These are phyloP conservation scores for Petasospora rhodanensis DNA, from an alignment of 1,139 yeast species.

Conservation along the genomic window DNA sequence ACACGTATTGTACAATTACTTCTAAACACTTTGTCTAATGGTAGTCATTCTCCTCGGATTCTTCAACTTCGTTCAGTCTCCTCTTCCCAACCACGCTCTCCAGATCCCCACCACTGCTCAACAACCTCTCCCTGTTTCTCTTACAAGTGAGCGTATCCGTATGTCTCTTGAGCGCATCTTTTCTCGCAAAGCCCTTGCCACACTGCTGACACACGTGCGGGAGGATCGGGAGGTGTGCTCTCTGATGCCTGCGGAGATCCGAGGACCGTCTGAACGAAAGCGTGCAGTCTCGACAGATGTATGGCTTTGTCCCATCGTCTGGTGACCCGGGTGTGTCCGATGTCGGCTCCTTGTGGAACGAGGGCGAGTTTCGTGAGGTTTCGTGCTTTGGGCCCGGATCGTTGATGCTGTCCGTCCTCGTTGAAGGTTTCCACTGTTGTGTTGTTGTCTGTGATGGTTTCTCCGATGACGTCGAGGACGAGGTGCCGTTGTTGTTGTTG, in stretches of 20 bases:
- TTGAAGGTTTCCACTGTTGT: constrained; percentile 1
- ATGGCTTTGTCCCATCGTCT: constrained; percentile 22
- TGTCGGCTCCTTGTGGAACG: neutral
- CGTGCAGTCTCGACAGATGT: constrained; percentile 35
- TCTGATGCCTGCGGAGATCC: constrained; percentile 63
- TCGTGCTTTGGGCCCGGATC: constrained; percentile 8
- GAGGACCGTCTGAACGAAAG: constrained; percentile 58
- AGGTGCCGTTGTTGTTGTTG: constrained; percentile 1
- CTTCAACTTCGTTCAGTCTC: constrained; percentile 7
- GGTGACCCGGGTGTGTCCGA: neutral
- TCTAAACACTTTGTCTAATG: neutral
- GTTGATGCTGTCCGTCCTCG: constrained; percentile 2
- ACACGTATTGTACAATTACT: neutral
- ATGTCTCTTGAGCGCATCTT: constrained; percentile 75
- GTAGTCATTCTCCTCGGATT: constrained; percentile 6
- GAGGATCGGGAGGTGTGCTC: constrained; percentile 43
- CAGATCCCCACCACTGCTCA: constrained; percentile 27
- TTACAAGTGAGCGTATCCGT: constrained; percentile 69
- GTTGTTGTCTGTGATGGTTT: neutral
- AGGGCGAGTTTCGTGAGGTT: constrained; percentile 3
- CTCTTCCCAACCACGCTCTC: constrained; percentile 11
- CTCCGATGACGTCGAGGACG: neutral
- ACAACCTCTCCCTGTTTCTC: constrained; percentile 52
- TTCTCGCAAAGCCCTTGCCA: constrained; percentile 78
- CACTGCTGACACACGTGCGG: constrained; percentile 71